phyloP scores from a whole-genome alignment of 2,329 filamentous ascomycete genomes.

The Aspergillus luchuensis region DNA sequence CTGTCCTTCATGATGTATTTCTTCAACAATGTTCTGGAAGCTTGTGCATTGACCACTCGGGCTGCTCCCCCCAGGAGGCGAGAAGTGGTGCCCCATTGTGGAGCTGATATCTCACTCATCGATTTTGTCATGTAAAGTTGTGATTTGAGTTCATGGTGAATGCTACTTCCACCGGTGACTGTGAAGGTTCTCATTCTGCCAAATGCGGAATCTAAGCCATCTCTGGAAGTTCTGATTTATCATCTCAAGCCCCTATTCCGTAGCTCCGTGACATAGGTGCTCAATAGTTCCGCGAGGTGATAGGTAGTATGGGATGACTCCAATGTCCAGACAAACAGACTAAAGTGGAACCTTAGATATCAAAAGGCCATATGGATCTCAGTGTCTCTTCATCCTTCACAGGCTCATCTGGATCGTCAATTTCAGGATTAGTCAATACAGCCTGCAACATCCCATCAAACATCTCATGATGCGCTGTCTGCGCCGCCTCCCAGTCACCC shows the following conservation, averaged over 20 bases:
- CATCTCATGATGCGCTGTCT: slow-evolving; percentile 32
- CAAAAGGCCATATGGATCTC: slow-evolving; percentile 41
- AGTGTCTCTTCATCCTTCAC: slow-evolving; percentile 36
- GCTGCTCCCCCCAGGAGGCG: neutral
- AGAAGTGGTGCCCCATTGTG: no score
- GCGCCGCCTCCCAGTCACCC: slow-evolving; percentile 36
- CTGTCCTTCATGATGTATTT: neutral
- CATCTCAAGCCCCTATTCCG: no score
- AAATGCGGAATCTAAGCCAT: no score
- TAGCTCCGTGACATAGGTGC: no score
- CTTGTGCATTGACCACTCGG: neutral
- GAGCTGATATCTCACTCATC: no score
- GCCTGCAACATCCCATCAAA: slow-evolving; percentile 36
- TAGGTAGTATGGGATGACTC: neutral
- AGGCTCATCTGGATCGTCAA: slow-evolving; percentile 38
- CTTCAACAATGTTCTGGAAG: neutral
- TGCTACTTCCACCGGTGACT: no score
- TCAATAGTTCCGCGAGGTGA: no score
- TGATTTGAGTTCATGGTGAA: no score
- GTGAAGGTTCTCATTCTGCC: no score
- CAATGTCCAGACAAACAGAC: no score
- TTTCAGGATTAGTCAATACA: slow-evolving; percentile 31
- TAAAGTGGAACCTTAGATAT: slow-evolving; percentile 8
- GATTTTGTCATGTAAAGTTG: no score
- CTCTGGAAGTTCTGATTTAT: no score